phyloP scores from a whole-genome alignment of 2,329 filamentous ascomycete species.

The Albophoma yamanashiensis region DNA sequence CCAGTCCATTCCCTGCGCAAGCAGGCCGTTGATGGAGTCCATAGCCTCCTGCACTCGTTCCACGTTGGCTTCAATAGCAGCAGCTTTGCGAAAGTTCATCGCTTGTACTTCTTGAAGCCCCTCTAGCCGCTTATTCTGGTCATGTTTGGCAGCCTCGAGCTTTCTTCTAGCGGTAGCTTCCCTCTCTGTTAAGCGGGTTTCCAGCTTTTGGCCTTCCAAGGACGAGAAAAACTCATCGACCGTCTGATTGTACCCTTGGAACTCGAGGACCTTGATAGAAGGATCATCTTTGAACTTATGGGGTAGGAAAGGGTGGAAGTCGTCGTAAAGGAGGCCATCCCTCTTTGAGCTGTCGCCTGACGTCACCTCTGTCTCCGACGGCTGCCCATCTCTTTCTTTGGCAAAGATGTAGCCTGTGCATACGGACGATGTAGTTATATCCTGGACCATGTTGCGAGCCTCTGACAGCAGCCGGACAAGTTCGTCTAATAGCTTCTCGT shows the following conservation, averaged over 20 bases:
- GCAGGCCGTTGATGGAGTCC: conserved; percentile 83
- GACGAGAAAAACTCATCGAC: conserved; percentile 98
- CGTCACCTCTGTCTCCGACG: conserved; percentile 6
- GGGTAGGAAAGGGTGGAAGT: conserved; percentile 89
- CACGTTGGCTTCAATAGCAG: conserved; percentile 81
- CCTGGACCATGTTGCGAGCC: conserved; percentile 58
- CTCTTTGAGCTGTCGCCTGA: conserved; percentile 24
- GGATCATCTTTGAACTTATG: conserved; percentile 64
- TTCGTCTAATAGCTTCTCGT: conserved; percentile 51
- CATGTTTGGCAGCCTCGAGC: conserved; percentile 70
- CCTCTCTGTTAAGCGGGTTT: conserved; percentile 70
- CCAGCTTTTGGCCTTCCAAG: conserved; percentile 83
- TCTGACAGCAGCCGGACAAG: conserved; percentile 59
- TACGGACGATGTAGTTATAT: conserved; percentile 53
- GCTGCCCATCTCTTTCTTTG: conserved; percentile 35
- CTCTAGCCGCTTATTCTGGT: conserved; percentile 77
- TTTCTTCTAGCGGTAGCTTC: conserved; percentile 76
- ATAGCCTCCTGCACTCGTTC: conserved; percentile 88
- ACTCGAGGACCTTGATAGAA: conserved; percentile 58
- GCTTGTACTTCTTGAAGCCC: conserved; percentile 73
- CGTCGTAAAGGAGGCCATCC: conserved; percentile 65
- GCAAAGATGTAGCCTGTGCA: conserved; percentile 85
- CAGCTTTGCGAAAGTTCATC: conserved; percentile 77
- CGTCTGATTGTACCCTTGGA: conserved; percentile 80
- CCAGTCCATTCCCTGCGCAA: conserved; percentile 96